Base-by-base conservation (phyloP, 495 filamentous ascomycete genomes). In the Extremus antarcticus region DNA sequence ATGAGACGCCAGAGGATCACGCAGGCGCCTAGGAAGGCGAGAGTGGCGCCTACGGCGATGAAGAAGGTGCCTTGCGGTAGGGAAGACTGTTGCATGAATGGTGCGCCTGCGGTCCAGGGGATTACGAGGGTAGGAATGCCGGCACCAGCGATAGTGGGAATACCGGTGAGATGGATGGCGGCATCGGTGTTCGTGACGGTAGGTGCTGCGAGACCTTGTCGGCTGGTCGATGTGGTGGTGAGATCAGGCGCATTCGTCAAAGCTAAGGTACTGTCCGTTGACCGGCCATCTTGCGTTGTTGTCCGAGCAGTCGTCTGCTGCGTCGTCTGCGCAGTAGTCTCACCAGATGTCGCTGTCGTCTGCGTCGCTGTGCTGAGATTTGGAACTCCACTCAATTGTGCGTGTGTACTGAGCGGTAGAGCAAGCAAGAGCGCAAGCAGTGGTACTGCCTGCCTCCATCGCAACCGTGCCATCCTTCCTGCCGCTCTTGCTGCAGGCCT, bases 1-100 rank as follows among this genome's bases (percentile, higher is more conserved):
- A 95, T 78, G 46, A 76, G 84, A 51, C 92, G 86, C 92, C 92
- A 98, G 51, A 83, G 77, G 1, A 97, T 76, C 17, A 98, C 77
- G 21, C 83, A 78, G 11, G 88, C 70, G 2, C 81, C 88, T 54
- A 96, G 80, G 54, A 90, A 81, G 25, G 85, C 94, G 2, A 98
- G 78, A 25, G 84, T 83, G 19, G 89, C 87, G 45, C 94, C 92
- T 19, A 96, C 94, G 40, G 78, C 82, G 65, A 98, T 98, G 73
- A 98, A 98, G 29, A 98, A 83, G 22, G 92, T 96, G 17, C 92
- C 92, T 70, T 97, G 88, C 0, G 92, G 92, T 8, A 90, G 77
- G 43, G 75, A 84, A n/a, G 88, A 90, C 65, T 85, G 84, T 63
- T 94, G 87, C 90, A 98, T 95, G 66, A 88, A 98, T 24, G 94